phyloP scores from a whole-genome alignment of 768 basidiomycete species.

The Termitomyces bulborhizus region DNA sequence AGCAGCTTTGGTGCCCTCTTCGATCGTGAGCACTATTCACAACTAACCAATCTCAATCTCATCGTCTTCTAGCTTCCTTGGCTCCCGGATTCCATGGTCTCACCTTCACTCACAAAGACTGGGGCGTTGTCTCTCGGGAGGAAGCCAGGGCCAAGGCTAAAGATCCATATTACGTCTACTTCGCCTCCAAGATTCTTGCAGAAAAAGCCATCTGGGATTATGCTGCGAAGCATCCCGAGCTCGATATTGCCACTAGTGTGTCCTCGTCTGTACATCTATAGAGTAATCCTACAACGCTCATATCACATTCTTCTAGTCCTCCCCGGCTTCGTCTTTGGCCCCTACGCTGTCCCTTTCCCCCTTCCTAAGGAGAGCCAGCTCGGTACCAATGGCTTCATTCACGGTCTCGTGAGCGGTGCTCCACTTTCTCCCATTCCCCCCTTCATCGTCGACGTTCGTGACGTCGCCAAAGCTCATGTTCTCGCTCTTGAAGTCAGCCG shows the following conservation, averaged over 20 bases:
- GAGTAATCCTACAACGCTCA: background rate
- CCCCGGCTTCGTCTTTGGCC: conserved; percentile 32
- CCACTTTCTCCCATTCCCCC: conserved; percentile 18
- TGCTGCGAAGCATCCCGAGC: conserved; percentile 28
- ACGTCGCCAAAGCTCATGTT: conserved; percentile 28
- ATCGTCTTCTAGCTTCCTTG: conserved; percentile 15
- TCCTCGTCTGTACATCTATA: background rate
- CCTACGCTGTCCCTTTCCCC: conserved; percentile 26
- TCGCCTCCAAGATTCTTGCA: conserved; percentile 33
- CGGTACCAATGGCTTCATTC: conserved; percentile 25
- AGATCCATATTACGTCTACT: conserved; percentile 29
- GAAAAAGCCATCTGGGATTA: conserved; percentile 38
- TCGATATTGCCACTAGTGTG: conserved; percentile 34
- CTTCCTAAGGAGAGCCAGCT: conserved; percentile 19
- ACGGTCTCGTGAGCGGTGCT: conserved; percentile 22
- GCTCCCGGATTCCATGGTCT: conserved; percentile 17
- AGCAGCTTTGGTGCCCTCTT: conserved; percentile 25
- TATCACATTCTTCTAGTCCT: conserved; percentile 19
- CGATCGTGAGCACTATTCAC: conserved; percentile 18
- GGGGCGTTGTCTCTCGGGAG: conserved; percentile 26
- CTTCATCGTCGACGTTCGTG: conserved; percentile 29
- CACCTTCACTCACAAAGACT: conserved; percentile 23
- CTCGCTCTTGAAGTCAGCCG: conserved; percentile 23
- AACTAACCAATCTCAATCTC: background rate
- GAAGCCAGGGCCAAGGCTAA: conserved; percentile 23